These are phyloP conservation scores for Aspergillus coremiiformis DNA, from an alignment of 495 filamentous ascomycete genomes.

Conservation along the genomic window DNA sequence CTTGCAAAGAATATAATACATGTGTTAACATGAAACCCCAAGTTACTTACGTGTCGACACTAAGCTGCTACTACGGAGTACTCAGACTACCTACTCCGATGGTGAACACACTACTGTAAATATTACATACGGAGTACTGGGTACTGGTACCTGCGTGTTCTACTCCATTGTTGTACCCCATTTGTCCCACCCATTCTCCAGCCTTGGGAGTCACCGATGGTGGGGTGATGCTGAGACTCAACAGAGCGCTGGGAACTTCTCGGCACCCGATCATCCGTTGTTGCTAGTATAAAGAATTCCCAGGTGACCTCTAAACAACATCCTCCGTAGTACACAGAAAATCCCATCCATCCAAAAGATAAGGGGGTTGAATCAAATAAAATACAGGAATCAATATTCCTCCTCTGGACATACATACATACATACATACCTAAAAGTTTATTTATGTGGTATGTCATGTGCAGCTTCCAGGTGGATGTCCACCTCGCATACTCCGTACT, in stretches of 20 bases:
- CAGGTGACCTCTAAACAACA: background rate
- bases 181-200: slow-evolving; percentile 13
- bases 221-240: slow-evolving; percentile 9
- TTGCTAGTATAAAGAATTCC: slow-evolving; percentile 2
- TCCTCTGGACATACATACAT: too few species aligned
- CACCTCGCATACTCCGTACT: background rate
- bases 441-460: background rate
- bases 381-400: too few species aligned
- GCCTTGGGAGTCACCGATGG: slow-evolving; percentile 5
- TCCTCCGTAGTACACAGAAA: background rate
- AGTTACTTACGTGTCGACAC: background rate
- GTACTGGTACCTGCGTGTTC: slow-evolving; percentile 21
- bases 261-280: slow-evolving; percentile 18
- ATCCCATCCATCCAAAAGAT: background rate
- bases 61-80: background rate
- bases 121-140: slow-evolving; percentile 10
- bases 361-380: too few species aligned
- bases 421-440: too few species aligned
- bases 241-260: background rate
- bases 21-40: slow-evolving; percentile 3
- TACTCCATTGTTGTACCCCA: slow-evolving; percentile 12
- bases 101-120: too few species aligned
- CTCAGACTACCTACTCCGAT: too few species aligned
- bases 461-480: background rate
- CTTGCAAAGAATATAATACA: background rate